These are phyloP conservation scores for Boletus smithii DNA, from an alignment of 1,284 basidiomycete species.

Conservation along the genomic window DNA sequence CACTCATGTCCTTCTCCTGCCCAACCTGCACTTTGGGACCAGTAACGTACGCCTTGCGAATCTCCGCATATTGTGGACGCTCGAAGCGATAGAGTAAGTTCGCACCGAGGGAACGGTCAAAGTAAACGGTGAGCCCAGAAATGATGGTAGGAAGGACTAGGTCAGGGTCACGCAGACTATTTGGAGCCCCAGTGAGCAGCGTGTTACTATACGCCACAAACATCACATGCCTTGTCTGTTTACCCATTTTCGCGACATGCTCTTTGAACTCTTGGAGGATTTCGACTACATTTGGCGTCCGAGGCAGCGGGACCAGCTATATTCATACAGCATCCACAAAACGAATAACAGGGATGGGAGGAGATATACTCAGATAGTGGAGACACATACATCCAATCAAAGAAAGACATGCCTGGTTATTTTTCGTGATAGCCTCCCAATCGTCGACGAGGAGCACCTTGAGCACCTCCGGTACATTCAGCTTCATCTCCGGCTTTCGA, in stretches of 20 bases:
- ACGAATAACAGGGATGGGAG: neutral
- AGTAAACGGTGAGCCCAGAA: conserved; percentile 89
- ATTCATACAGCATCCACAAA: neutral
- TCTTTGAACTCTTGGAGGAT: conserved; percentile 79
- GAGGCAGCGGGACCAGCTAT: conserved; percentile 86
- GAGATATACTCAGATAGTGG: neutral
- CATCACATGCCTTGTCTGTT: conserved; percentile 45
- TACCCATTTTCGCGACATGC: conserved; percentile 52
- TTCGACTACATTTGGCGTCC: conserved; percentile 76
- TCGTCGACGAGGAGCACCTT: conserved; percentile 94
- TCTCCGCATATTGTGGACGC: conserved; percentile 85
- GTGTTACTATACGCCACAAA: neutral
- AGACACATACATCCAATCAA: neutral
- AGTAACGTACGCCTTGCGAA: conserved; percentile 74
- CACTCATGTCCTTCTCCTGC: conserved; percentile 82
- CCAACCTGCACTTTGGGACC: conserved; percentile 66
- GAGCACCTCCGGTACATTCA: conserved; percentile 84
- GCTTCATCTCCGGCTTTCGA: conserved; percentile 87
- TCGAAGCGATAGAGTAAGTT: conserved; percentile 95
- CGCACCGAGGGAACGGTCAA: conserved; percentile 87
- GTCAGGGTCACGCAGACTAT: conserved; percentile 60
- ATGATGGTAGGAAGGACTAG: conserved; percentile 76
- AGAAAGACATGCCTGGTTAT: conserved; percentile 64
- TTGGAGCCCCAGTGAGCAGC: neutral
- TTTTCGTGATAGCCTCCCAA: conserved; percentile 97